Evolutionary conservation across 1,284 basidiomycete genomes (phyloP).

Genomic region (Amylostereum chailletii): DNA sequence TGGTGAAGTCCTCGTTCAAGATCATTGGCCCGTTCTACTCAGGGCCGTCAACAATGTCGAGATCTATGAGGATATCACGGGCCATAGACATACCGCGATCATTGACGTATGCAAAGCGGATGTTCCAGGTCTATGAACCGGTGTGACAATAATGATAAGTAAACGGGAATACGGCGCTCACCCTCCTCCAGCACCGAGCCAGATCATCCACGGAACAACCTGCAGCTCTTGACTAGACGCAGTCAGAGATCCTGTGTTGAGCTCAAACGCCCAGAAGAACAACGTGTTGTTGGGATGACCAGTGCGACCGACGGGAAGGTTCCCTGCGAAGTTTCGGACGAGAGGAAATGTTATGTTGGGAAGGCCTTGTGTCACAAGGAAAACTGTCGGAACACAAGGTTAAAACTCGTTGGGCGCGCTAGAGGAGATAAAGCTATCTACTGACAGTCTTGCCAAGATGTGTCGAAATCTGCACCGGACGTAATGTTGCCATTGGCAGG

Average conservation of each 20-base stretch:
- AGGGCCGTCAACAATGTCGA: background rate
- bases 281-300: slow-evolving; percentile 63
- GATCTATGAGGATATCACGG: background rate
- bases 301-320: slow-evolving; percentile 53
- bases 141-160: slow-evolving; percentile 1
- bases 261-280: slow-evolving; percentile 68
- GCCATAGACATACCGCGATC: slow-evolving; percentile 37
- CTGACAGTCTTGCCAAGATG: slow-evolving; percentile 23
- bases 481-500: slow-evolving; percentile 15
- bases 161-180: background rate
- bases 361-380: slow-evolving; percentile 36
- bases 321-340: slow-evolving; percentile 55
- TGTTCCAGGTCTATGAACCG: slow-evolving; percentile 48
- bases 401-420: background rate
- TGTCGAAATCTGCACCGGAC: slow-evolving; percentile 15
- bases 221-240: slow-evolving; percentile 17
- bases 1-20: slow-evolving; percentile 38
- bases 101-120: slow-evolving; percentile 59
- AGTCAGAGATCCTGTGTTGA: slow-evolving; percentile 50
- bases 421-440: background rate
- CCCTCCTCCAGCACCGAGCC: slow-evolving; percentile 64
- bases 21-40: slow-evolving; percentile 61
- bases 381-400: background rate
- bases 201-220: slow-evolving; percentile 63
- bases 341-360: slow-evolving; percentile 58